Percentiles rank a stretch among this genome's conserved stretches.
These are phyloP conservation scores for Camillea tinctor DNA, from an alignment of 2,329 filamentous ascomycete species.

Conservation along the genomic window DNA sequence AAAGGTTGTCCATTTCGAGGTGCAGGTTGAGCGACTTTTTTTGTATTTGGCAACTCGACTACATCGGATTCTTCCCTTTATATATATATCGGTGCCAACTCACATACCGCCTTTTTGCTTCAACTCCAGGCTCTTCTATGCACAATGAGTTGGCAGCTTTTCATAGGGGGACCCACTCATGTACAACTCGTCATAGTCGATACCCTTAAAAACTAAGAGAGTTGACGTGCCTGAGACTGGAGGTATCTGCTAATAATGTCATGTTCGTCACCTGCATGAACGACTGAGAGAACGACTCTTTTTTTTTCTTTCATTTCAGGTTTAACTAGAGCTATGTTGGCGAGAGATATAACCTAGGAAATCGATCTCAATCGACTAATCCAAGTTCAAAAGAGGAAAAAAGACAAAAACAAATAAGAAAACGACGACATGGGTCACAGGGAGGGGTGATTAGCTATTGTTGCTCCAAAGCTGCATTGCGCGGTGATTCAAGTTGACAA, in stretches of 20 bases:
- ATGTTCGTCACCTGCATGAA: background rate
- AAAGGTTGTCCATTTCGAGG: constrained; percentile 10
- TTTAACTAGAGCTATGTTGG: background rate
- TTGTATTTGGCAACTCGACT: constrained; percentile 2
- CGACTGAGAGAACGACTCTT: too few species aligned
- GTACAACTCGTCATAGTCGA: constrained; percentile 23
- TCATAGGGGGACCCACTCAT: constrained; percentile 32
- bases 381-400: too few species aligned
- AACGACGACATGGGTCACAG: too few species aligned
- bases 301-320: background rate
- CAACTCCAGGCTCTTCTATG: constrained; percentile 33
- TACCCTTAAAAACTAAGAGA: background rate
- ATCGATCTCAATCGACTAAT: too few species aligned
- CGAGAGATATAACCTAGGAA: too few species aligned
- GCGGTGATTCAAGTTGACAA: too few species aligned
- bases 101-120: constrained; percentile 36
- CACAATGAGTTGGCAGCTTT: constrained; percentile 37
- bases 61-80: constrained; percentile 21
- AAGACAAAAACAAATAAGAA: too few species aligned
- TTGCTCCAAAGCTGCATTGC: too few species aligned
- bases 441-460: too few species aligned
- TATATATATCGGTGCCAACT: constrained; percentile 26
- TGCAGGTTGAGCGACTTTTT: constrained; percentile 6
- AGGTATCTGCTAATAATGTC: background rate
- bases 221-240: background rate